Base-by-base conservation (phyloP, 345 rosid species). In the Clarkia xantiana region DNA sequence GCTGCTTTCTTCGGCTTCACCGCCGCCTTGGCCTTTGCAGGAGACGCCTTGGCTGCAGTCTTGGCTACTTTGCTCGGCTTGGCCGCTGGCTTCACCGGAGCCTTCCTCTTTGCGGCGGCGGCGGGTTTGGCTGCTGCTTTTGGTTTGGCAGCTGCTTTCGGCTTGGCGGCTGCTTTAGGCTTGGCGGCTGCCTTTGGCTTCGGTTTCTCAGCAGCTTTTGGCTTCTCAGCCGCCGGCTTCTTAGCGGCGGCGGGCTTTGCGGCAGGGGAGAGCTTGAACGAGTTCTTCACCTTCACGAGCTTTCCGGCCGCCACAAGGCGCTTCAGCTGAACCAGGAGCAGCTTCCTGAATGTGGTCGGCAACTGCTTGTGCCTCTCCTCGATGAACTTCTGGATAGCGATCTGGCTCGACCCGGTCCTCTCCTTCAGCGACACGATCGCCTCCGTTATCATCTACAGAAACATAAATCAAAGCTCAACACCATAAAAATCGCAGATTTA, bases 371-470 rank as follows among this genome's bases (percentile, higher is more conserved):
- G 75, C 52, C 71, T 77, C 62, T 66, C 75, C 23, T 77, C 82
- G 9, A 71, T 62, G 44, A 66, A 74, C 64, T 74, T 73, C 20
- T 75, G 62, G 49, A 77, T 77, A 14, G 82, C 79, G 19, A 62
- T 57, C 60, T 77, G 82, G 36, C 82, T 77, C 6, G 82, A 77
- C 1, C 82, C 79, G 1, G 68, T 77, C 57, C 69, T 59, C 63
- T 77, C 79, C 62, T 77, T 73, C 73, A 77, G 9, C 18, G 73
- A 55, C 45, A 48, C 47, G 14, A 77, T 74, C 15, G 78, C 74
- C 1, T 73, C 79, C 10, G 44, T 65, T 3, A 76, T 59, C 82
- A 76, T 76, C 82, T 76, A 51, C 50, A 39, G 23, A 14, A 2
- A n/a, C 23, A 10, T 19, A 44, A 14, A 25, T 0, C 45, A 9